phyloP scores from a whole-genome alignment of 257 asterid species.

The Solanum commersonii region DNA sequence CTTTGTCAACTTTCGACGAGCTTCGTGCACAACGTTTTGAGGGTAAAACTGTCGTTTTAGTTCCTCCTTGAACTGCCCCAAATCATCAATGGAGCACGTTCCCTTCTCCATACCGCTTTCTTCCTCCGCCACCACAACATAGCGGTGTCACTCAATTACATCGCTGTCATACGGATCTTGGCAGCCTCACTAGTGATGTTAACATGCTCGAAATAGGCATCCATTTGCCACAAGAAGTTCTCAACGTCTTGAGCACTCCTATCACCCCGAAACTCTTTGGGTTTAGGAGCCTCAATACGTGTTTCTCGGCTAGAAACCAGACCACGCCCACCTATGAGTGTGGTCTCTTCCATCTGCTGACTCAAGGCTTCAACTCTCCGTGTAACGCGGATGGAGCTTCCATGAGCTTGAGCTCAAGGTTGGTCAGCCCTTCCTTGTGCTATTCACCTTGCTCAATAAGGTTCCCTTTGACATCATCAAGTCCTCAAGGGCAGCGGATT shows the following conservation, averaged over 20 bases:
- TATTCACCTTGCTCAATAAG: not conserved
- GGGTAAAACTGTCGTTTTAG: not conserved
- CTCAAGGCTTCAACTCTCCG: not conserved
- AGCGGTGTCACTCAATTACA: not conserved
- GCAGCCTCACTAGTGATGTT: not conserved
- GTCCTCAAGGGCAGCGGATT: not conserved
- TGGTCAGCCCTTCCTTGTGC: not conserved
- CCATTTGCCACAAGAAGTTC: not conserved
- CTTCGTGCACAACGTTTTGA: not conserved
- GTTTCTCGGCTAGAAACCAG: not conserved
- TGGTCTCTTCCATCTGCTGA: not conserved
- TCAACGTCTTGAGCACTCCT: not conserved
- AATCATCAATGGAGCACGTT: not conserved
- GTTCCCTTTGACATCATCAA: not conserved
- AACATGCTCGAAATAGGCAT: not conserved
- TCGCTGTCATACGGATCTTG: not conserved
- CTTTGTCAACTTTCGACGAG: not conserved
- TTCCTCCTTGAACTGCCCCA: not conserved
- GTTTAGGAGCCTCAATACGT: not conserved
- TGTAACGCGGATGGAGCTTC: not conserved
- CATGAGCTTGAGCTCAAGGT: not conserved
- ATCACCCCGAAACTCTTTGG: not conserved
- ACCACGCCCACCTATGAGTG: not conserved
- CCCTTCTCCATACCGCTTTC: not conserved
- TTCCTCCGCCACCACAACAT: not conserved